Conservation (phyloP, 129 eudicot species). For the Flaveria brownii region DNA sequence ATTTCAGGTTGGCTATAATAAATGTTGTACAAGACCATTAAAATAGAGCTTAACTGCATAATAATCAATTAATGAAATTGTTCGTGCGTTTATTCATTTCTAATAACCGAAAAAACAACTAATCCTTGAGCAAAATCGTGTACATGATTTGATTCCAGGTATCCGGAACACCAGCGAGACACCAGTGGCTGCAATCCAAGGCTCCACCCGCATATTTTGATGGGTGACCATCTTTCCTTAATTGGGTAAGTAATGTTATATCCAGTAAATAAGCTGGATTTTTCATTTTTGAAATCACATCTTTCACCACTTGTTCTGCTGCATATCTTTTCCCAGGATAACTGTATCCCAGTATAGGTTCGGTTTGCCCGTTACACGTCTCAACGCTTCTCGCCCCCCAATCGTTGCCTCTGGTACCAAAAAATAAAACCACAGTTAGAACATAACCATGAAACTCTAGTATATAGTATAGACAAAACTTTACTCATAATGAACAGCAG, state of each 20-base stretch:
- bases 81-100: not conserved
- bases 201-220: conserved; percentile 40
- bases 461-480: not conserved
- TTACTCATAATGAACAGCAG: conserved; percentile 71
- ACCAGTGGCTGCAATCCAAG: conserved; percentile 59
- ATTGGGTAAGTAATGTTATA: conserved; percentile 48
- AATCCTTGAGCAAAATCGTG: conserved; percentile 37
- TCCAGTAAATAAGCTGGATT: conserved; percentile 49
- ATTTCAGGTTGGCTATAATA: not conserved
- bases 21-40: not conserved
- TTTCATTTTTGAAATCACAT: conserved; percentile 38
- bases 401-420: conserved; percentile 36
- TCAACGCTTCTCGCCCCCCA: conserved; percentile 30
- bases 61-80: conserved; percentile 3
- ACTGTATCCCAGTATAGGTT: conserved; percentile 36
- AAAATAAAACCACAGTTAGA: not conserved
- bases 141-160: conserved; percentile 62
- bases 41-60: not conserved
- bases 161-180: conserved; percentile 66
- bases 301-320: conserved; percentile 40
- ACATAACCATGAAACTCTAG: not conserved
- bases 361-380: conserved; percentile 38
- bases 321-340: conserved; percentile 36
- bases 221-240: conserved; percentile 59
- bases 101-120: conserved; percentile 14